A percentile compares a stretch with the other conserved stretches of the same genome.
These are phyloP conservation scores for Botryotinia convoluta DNA, from an alignment of 2,329 filamentous ascomycete genomes.

Conservation along the genomic window DNA sequence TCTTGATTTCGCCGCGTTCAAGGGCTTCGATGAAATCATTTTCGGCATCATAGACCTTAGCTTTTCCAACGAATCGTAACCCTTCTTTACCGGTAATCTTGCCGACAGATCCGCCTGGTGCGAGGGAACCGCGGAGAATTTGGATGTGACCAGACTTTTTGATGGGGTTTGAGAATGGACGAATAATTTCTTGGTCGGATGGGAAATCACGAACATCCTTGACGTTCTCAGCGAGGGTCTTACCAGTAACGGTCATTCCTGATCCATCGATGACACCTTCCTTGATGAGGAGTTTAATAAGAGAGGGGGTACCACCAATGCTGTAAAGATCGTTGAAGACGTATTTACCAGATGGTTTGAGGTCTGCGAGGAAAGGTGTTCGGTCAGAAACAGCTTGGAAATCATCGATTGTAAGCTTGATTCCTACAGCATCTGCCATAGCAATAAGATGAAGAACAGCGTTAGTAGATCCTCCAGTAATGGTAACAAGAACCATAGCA, in stretches of 20 bases:
- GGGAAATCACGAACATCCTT: conserved; percentile 62
- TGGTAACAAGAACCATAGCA: conserved; percentile 79
- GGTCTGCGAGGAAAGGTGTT: conserved; percentile 75
- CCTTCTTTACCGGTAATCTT: conserved; percentile 80
- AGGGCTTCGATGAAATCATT: conserved; percentile 67
- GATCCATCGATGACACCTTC: conserved; percentile 57
- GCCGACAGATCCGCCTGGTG: conserved; percentile 67
- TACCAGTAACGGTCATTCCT: conserved; percentile 59
- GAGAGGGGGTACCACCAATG: conserved; percentile 56
- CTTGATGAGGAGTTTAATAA: conserved; percentile 57
- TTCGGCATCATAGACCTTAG: conserved; percentile 68
- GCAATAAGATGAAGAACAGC: conserved; percentile 82
- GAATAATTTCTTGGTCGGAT: conserved; percentile 66
- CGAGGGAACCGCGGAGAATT: conserved; percentile 67
- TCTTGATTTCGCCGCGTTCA: conserved; percentile 66
- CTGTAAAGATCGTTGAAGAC: conserved; percentile 57
- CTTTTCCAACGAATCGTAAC: conserved; percentile 63
- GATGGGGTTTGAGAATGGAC: conserved; percentile 65
- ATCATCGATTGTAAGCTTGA: conserved; percentile 81
- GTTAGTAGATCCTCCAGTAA: conserved; percentile 82
- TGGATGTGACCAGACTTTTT: conserved; percentile 71
- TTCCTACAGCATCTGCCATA: conserved; percentile 76
- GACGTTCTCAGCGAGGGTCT: conserved; percentile 57
- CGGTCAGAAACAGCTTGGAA: conserved; percentile 80
- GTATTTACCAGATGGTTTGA: conserved; percentile 72